Base-by-base conservation (phyloP, 768 basidiomycete genomes). In the Podaxis sp. region DNA sequence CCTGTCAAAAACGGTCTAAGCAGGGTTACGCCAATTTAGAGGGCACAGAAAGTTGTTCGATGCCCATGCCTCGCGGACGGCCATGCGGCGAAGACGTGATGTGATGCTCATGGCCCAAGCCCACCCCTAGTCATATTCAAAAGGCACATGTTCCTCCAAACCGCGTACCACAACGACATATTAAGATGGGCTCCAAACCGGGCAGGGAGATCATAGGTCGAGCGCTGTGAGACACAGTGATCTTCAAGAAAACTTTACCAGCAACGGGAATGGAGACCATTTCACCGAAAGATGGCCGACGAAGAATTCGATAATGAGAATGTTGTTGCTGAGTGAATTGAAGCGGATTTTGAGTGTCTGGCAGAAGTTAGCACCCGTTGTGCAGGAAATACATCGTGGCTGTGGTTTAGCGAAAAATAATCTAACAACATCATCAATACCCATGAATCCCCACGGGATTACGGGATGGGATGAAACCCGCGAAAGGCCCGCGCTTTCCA, bases 401-500 rank as follows among this genome's bases (percentile, higher is more conserved):
- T 82, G 57, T 26, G 56, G 3, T 36, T 46, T 39, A 24, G 53
- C 65, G 26, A 44, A 52, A 52, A 51, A 58, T n/a, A 52, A 33
- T 52, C 8, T 33, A 33, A 33, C 33, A 1, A 30, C 6, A 33
- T 9, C 33, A 4, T 54, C 36, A 59, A 33, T 9, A 26, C 38
- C 13, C 44, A 12, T 9, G 33, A 33, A 8, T 11, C 13, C 46
- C 36, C 60, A n/a, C 28, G 11, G 22, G 24, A 54, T 63, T 46
- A 19, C 51, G 4, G 38, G 12, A 40, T 63, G 22, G 24, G 30
- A 28, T 48, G 3, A 57, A 39, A 52, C 71, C 52, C 66, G 80
- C 82, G 76, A 66, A 79, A 78, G 17, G 75, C 75, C 80, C 81
- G 81, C n/a, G 82, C 68, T 61, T 75, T 81, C 82, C 82, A 83